A percentile compares a stretch with the other conserved stretches of the same genome.
phyloP scores from a whole-genome alignment of 2,329 filamentous ascomycete genomes.

The Lachnellula willkommii region DNA sequence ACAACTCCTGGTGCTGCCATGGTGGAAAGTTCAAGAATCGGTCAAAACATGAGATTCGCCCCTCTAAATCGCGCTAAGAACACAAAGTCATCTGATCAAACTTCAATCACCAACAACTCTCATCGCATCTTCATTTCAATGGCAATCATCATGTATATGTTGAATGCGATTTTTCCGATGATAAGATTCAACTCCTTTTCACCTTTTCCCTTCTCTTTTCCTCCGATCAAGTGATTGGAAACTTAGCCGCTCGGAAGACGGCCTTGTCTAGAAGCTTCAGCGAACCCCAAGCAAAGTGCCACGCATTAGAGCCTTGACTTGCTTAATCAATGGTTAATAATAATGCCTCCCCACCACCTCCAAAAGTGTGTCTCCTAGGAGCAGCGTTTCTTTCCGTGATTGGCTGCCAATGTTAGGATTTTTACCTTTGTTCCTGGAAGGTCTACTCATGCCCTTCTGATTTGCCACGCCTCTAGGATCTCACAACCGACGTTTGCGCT shows the following conservation, averaged over 20 bases:
- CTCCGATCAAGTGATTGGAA: constrained; percentile 8
- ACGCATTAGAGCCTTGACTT: constrained; percentile 8
- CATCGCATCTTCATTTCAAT: not conserved
- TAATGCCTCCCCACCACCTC: constrained; percentile 6
- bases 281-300: constrained; percentile 14
- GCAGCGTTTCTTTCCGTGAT: not conserved
- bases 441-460: constrained; percentile 13
- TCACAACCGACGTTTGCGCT: constrained; percentile 21
- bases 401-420: constrained; percentile 6
- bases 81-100: not conserved
- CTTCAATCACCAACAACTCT: not conserved
- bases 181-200: not conserved
- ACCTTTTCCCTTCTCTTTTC: not conserved
- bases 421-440: constrained; percentile 19
- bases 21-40: too few relatives aligned
- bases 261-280: constrained; percentile 12
- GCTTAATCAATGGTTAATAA: not conserved
- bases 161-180: not conserved
- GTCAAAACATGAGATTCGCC: not conserved
- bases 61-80: not conserved
- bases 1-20: too few relatives aligned
- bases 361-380: not conserved
- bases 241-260: constrained; percentile 25
- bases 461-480: constrained; percentile 18
- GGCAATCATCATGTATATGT: not conserved